These are phyloP conservation scores for Solanum raphanifolium DNA, from an alignment of 257 asterid genomes.

Conservation along the genomic window DNA sequence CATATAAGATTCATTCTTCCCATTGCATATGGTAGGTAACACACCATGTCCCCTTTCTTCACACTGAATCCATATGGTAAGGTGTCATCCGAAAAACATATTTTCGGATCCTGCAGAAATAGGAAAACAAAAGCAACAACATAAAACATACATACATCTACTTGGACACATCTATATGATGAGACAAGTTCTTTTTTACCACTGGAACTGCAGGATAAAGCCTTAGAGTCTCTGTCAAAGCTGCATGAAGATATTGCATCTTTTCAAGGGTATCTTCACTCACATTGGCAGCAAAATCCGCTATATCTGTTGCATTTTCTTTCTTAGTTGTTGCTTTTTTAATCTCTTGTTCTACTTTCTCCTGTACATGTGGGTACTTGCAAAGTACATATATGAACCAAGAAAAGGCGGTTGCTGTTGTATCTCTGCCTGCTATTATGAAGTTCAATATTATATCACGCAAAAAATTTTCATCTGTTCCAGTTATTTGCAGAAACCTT, in stretches of 20 bases:
- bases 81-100: conserved; percentile 32
- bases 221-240: conserved; percentile 48
- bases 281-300: conserved; percentile 22
- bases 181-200: conserved; percentile 12
- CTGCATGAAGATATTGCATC: conserved; percentile 54
- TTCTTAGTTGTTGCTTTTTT: conserved; percentile 11
- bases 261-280: conserved; percentile 31
- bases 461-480: conserved; percentile 27
- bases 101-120: conserved; percentile 32
- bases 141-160: not conserved
- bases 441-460: conserved; percentile 44
- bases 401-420: conserved; percentile 36
- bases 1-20: conserved; percentile 51
- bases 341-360: not conserved
- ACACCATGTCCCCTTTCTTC: conserved; percentile 44
- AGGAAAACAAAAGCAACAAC: not conserved
- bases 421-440: conserved; percentile 48
- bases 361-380: not conserved
- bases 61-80: conserved; percentile 45
- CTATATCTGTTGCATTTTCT: not conserved
- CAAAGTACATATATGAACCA: conserved; percentile 19
- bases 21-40: conserved; percentile 54
- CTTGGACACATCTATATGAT: not conserved
- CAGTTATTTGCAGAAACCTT: conserved; percentile 28
- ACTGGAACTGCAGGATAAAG: conserved; percentile 47